Evolutionary conservation across 345 rosid species (phyloP).

Genomic region (Citrus sinensis): DNA sequence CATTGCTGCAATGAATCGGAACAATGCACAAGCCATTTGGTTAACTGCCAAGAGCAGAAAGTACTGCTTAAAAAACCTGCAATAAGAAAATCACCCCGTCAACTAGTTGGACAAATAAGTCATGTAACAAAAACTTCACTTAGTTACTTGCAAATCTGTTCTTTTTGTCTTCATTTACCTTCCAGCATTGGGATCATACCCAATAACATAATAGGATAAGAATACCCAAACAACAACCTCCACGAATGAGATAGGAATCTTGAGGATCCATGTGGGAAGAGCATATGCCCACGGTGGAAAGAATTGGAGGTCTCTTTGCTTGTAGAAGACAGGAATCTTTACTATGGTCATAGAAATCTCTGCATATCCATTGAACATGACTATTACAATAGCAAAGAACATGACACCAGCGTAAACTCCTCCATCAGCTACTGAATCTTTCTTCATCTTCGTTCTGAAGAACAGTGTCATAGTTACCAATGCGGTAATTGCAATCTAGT

Average conservation of each 20-base stretch:
- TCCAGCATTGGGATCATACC: constrained; percentile 65
- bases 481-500: constrained; percentile 40
- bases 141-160: not conserved
- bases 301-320: constrained; percentile 73
- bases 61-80: constrained; percentile 70
- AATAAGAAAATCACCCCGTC: not conserved
- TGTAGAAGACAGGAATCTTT: constrained; percentile 85
- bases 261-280: constrained; percentile 76
- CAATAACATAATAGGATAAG: constrained; percentile 63
- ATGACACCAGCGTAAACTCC: constrained; percentile 53
- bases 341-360: constrained; percentile 59
- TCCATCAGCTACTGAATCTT: constrained; percentile 41
- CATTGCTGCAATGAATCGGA: constrained; percentile 47
- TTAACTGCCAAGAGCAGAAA: constrained; percentile 42
- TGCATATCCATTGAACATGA: constrained; percentile 65
- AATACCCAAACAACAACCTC: constrained; percentile 65
- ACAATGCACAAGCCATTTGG: constrained; percentile 67
- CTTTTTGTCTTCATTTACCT: constrained; percentile 36
- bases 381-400: constrained; percentile 45
- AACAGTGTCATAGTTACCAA: constrained; percentile 44
- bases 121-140: too few relatives aligned
- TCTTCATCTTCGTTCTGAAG: constrained; percentile 57
- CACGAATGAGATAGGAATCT: constrained; percentile 56
- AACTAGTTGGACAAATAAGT: not conserved
- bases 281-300: constrained; percentile 79